These are phyloP conservation scores for Simplicillium sp. DNA, from an alignment of 2,329 filamentous ascomycete genomes.

Conservation along the genomic window DNA sequence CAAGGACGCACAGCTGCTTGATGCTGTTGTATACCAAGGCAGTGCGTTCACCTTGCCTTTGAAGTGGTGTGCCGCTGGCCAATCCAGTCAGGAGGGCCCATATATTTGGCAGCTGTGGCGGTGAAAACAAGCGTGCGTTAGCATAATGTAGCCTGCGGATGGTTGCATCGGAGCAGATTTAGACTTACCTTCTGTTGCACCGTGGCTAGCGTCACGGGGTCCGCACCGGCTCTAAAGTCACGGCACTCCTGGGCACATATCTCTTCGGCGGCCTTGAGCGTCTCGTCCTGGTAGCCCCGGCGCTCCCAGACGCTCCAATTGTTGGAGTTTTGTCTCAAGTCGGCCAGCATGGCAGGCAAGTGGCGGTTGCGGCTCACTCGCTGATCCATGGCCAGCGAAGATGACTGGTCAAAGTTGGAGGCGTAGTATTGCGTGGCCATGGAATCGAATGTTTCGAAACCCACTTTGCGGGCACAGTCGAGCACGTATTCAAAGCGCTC, in stretches of 20 bases:
- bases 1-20: constrained; percentile 7
- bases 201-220: constrained; percentile 3
- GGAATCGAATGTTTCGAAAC: constrained; percentile 8
- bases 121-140: constrained; percentile 4
- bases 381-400: constrained; percentile 8
- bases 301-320: constrained; percentile 16
- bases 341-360: constrained; percentile 6
- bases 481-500: constrained; percentile 9
- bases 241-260: constrained; percentile 7
- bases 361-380: constrained; percentile 10
- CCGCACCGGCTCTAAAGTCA: constrained; percentile 4
- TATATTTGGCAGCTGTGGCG: constrained; percentile 6
- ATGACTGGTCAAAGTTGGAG: constrained; percentile 7
- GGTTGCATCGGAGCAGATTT: not conserved
- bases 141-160: not conserved
- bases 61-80: constrained; percentile 5
- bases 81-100: constrained; percentile 7
- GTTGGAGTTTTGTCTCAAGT: constrained; percentile 5
- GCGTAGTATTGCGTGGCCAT: constrained; percentile 9
- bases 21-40: constrained; percentile 7
- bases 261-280: constrained; percentile 14
- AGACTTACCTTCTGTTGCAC: constrained; percentile 6
- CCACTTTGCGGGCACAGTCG: constrained; percentile 6
- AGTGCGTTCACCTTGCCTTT: constrained; percentile 7
- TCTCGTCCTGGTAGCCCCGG: constrained; percentile 15